A percentile compares a stretch with the other conserved stretches of the same genome.
phyloP scores from a whole-genome alignment of 2,329 filamentous ascomycete species.

The Cladosporium halotolerans region DNA sequence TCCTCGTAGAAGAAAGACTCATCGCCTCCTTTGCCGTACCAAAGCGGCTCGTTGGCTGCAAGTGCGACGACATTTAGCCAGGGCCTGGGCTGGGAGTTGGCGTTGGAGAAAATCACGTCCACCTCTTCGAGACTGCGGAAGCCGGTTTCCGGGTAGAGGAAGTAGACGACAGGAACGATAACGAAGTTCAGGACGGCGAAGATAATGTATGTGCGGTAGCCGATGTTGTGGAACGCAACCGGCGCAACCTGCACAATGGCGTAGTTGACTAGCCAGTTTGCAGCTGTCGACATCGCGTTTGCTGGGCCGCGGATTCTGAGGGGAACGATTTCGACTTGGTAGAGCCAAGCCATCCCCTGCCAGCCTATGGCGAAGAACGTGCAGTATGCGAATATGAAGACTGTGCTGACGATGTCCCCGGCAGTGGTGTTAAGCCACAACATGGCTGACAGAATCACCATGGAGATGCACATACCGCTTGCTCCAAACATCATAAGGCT shows the following conservation, averaged over 20 bases:
- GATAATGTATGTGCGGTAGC: conserved; percentile 22
- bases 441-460: conserved; percentile 52
- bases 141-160: conserved; percentile 57
- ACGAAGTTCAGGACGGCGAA: conserved; percentile 17
- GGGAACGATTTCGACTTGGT: conserved; percentile 56
- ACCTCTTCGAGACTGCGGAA: conserved; percentile 57
- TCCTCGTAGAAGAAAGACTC: conserved; percentile 44
- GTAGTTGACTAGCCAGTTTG: conserved; percentile 46
- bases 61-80: conserved; percentile 46
- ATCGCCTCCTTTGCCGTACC: conserved; percentile 53
- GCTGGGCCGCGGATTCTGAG: conserved; percentile 55
- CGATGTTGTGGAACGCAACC: conserved; percentile 21
- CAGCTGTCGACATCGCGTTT: conserved; percentile 54
- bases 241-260: conserved; percentile 22
- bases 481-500: conserved; percentile 30
- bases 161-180: conserved; percentile 49
- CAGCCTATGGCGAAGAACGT: conserved; percentile 56
- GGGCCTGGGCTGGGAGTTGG: conserved; percentile 39
- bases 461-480: conserved; percentile 51
- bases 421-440: conserved; percentile 31
- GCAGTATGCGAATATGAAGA: conserved; percentile 58
- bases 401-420: conserved; percentile 39
- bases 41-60: conserved; percentile 47
- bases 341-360: conserved; percentile 58
- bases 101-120: conserved; percentile 56